phyloP scores from a whole-genome alignment of 2,329 filamentous ascomycete species.

The Acephala macrosclerotiorum region DNA sequence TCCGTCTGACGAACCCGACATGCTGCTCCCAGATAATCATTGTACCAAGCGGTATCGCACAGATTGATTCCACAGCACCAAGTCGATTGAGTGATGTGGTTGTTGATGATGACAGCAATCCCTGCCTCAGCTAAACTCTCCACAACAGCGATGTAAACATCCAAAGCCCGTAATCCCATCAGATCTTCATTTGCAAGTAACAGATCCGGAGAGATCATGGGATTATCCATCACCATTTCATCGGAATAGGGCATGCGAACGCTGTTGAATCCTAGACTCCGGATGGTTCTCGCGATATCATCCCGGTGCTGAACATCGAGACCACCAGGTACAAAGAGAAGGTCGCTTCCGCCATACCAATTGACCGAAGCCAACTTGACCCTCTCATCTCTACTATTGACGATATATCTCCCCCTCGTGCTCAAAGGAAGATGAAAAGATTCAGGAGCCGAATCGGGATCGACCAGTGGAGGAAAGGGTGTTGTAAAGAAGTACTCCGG shows the following conservation, averaged over 20 bases:
- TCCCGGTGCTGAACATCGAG: conserved; percentile 68
- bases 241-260: conserved; percentile 72
- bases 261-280: conserved; percentile 71
- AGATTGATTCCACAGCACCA: conserved; percentile 76
- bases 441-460: conserved; percentile 1
- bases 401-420: conserved; percentile 65
- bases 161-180: conserved; percentile 61
- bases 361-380: conserved; percentile 72
- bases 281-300: conserved; percentile 66
- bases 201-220: conserved; percentile 56
- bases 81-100: conserved; percentile 73
- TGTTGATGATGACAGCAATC: conserved; percentile 52
- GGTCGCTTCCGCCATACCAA: conserved; percentile 76
- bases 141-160: conserved; percentile 61
- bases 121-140: conserved; percentile 26
- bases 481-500: conserved; percentile 16
- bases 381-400: conserved; percentile 62
- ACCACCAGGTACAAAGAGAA: conserved; percentile 69
- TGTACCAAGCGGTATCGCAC: conserved; percentile 72
- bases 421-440: conserved; percentile 56
- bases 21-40: conserved; percentile 64
- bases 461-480: conserved; percentile 12
- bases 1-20: conserved; percentile 70
- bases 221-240: conserved; percentile 70
- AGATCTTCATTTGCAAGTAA: conserved; percentile 68